Percentiles rank a stretch among this genome's conserved stretches.
These are phyloP conservation scores for Kwoniella dejecticola DNA, from an alignment of 768 basidiomycete genomes.

Conservation along the genomic window DNA sequence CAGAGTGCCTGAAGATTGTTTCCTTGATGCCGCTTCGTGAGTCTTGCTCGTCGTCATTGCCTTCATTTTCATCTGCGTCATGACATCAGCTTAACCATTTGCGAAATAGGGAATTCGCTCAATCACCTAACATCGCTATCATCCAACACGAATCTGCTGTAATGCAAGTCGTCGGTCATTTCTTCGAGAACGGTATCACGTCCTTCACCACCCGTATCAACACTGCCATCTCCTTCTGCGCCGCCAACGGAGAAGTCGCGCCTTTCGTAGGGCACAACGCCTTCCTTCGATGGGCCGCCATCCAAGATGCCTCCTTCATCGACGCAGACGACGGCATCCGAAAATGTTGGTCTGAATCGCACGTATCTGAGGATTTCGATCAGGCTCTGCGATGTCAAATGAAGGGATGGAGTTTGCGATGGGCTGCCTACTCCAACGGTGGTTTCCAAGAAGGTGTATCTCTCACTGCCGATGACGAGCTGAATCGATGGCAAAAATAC, in stretches of 20 bases:
- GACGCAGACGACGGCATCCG: slow-evolving; percentile 66
- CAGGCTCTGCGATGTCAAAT: slow-evolving; percentile 61
- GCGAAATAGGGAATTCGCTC: slow-evolving; percentile 64
- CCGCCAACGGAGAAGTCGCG: slow-evolving; percentile 54
- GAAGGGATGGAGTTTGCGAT: slow-evolving; percentile 57
- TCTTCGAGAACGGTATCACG: slow-evolving; percentile 87
- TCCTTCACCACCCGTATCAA: slow-evolving; percentile 87
- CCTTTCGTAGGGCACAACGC: slow-evolving; percentile 55
- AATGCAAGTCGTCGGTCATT: slow-evolving; percentile 86
- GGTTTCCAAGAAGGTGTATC: slow-evolving; percentile 92
- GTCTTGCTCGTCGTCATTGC: no score
- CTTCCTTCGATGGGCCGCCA: slow-evolving; percentile 83
- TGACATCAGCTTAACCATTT: not conserved
- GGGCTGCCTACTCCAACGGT: slow-evolving; percentile 79
- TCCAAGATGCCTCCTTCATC: slow-evolving; percentile 76
- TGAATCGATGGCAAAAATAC: slow-evolving; percentile 82
- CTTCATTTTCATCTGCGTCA: no score
- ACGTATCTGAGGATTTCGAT: slow-evolving; percentile 76
- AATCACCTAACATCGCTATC: slow-evolving; percentile 81
- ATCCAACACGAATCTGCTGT: slow-evolving; percentile 90
- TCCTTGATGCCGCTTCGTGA: slow-evolving; percentile 73
- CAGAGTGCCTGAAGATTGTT: slow-evolving; percentile 80
- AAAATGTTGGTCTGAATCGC: slow-evolving; percentile 81
- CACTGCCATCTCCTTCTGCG: slow-evolving; percentile 51
- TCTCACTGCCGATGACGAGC: slow-evolving; percentile 81